Evolutionary conservation across 1,284 basidiomycete genomes (phyloP).

Genomic region (Phylloporus gajari): DNA sequence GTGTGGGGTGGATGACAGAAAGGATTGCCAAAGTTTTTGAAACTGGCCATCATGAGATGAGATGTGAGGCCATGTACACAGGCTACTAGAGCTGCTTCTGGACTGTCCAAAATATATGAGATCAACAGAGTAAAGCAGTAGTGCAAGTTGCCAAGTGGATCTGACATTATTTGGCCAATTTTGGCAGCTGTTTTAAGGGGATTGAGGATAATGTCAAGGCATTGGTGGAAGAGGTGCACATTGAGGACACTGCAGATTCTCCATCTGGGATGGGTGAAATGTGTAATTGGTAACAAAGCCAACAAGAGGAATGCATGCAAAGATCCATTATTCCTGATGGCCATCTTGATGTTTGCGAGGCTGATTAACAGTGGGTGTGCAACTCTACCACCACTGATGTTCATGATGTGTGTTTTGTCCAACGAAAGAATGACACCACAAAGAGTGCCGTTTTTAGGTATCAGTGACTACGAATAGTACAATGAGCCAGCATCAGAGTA

Average conservation of each 20-base stretch:
- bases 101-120: neutral
- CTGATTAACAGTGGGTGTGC: neutral
- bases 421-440: neutral
- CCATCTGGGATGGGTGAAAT: too few relatives aligned
- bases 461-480: too few relatives aligned
- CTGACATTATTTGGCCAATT: neutral
- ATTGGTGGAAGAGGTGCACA: neutral
- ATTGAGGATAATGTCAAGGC: neutral
- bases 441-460: neutral
- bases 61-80: neutral
- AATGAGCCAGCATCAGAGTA: too few relatives aligned
- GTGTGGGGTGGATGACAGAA: neutral
- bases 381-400: neutral
- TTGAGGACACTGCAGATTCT: too few relatives aligned
- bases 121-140: neutral
- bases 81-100: too few relatives aligned
- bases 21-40: neutral
- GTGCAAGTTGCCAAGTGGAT: neutral
- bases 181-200: neutral
- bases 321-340: neutral
- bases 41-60: neutral
- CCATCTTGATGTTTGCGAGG: neutral
- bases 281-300: neutral
- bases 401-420: neutral
- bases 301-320: neutral